Percentiles rank a stretch among this genome's conserved stretches.
Conservation (phyloP, 768 basidiomycete species). For the Sporobolomyces pararoseus region DNA sequence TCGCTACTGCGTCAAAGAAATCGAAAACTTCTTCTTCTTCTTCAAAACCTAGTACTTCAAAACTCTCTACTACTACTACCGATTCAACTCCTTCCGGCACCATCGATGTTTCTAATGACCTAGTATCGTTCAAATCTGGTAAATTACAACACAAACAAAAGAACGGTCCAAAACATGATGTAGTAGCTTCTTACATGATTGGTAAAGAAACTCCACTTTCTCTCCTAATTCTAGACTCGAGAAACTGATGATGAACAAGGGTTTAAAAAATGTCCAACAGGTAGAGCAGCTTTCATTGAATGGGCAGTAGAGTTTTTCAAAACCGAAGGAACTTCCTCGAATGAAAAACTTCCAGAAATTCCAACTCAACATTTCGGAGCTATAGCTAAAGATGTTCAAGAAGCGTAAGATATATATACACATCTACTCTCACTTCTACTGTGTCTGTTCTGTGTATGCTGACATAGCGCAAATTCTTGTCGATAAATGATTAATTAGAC, state of each 20-base stretch:
- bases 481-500: not conserved
- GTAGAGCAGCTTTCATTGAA: slow-evolving; percentile 42
- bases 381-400: slow-evolving; percentile 76
- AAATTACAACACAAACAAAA: slow-evolving; percentile 43
- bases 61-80: not conserved
- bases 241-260: not conserved
- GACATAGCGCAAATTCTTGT: too few species aligned
- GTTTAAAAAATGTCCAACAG: slow-evolving; percentile 20
- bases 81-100: not conserved
- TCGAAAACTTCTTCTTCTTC: slow-evolving; percentile 1
- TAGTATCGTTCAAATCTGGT: slow-evolving; percentile 24
- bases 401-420: slow-evolving; percentile 60
- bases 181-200: slow-evolving; percentile 67
- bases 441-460: too few species aligned
- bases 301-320: slow-evolving; percentile 57
- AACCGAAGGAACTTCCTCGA: slow-evolving; percentile 45
- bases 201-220: slow-evolving; percentile 54
- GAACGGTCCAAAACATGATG: not conserved
- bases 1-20: not conserved
- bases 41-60: not conserved
- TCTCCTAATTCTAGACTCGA: not conserved
- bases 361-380: slow-evolving; percentile 69
- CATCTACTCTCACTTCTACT: too few species aligned
- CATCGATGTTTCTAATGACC: not conserved
- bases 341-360: slow-evolving; percentile 58